A percentile compares a stretch with the other conserved stretches of the same genome.
phyloP scores from a whole-genome alignment of 495 filamentous ascomycete genomes.

The Talaromyces borbonicus region DNA sequence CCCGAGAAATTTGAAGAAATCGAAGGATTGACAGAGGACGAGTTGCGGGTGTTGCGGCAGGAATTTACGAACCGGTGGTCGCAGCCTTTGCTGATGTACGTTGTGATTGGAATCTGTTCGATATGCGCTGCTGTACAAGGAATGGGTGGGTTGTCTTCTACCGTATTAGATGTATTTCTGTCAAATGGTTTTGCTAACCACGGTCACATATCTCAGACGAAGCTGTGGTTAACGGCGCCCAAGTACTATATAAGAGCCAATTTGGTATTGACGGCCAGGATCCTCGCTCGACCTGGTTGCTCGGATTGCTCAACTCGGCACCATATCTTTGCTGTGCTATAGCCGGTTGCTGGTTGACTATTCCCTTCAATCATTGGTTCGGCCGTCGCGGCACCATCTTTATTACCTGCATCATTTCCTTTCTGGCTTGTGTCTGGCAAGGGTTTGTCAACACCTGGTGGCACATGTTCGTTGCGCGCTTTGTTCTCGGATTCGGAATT shows the following conservation, averaged over 20 bases:
- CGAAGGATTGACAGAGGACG: constrained; percentile 43
- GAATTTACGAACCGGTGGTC: constrained; percentile 64
- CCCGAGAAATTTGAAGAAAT: constrained; percentile 44
- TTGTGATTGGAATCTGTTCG: constrained; percentile 56
- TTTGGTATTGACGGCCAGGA: constrained; percentile 52
- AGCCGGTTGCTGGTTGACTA: constrained; percentile 74
- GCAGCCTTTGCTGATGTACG: constrained; percentile 60
- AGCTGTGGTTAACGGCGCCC: constrained; percentile 71
- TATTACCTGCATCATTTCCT: constrained; percentile 56
- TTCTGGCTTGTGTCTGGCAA: constrained; percentile 67
- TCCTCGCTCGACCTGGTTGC: constrained; percentile 45
- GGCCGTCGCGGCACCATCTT: constrained; percentile 82
- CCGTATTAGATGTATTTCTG: no score
- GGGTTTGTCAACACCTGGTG: constrained; percentile 66
- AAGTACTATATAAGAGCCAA: constrained; percentile 58
- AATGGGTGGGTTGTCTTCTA: constrained; percentile 43
- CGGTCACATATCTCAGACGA: constrained; percentile 61
- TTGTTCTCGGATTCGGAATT: constrained; percentile 66
- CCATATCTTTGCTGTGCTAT: constrained; percentile 74
- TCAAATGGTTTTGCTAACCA: constrained; percentile 12
- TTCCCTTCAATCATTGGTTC: constrained; percentile 67
- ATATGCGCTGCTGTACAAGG: constrained; percentile 57
- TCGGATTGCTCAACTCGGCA: constrained; percentile 51
- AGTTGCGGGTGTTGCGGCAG: constrained; percentile 46
- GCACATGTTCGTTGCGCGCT: constrained; percentile 63